Percentiles rank a stretch among this genome's conserved stretches.
Conservation (phyloP, 2,329 filamentous ascomycete genomes). For the Fusarium sp. region DNA sequence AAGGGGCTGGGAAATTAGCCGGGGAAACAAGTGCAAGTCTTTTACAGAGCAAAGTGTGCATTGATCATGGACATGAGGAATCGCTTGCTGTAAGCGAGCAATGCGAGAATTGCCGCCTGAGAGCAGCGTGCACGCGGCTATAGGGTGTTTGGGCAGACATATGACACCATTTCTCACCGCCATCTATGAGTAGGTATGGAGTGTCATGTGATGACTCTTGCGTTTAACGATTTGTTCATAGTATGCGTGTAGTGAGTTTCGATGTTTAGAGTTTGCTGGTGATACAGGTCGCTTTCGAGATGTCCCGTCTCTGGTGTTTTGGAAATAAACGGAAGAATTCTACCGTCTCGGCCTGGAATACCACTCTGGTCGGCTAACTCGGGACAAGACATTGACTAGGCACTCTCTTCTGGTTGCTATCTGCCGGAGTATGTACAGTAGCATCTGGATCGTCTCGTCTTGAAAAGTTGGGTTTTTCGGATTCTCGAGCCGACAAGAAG, state of each 20-base stretch:
- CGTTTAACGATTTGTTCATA: background rate
- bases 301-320: constrained; percentile 1
- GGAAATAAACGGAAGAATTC: constrained; percentile 2
- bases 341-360: constrained; percentile 9
- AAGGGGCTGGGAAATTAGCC: constrained; percentile 21
- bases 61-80: background rate
- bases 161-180: constrained; percentile 25
- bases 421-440: background rate
- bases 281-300: background rate
- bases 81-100: constrained; percentile 3
- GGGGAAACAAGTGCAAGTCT: background rate
- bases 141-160: constrained; percentile 4
- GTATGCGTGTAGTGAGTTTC: background rate
- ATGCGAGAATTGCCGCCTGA: background rate
- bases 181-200: constrained; percentile 11
- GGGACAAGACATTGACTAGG: background rate
- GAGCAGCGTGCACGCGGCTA: constrained; percentile 1
- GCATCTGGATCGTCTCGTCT: constrained; percentile 3
- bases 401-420: too few species aligned
- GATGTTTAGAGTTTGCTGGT: background rate
- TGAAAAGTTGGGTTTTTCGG: background rate
- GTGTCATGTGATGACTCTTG: constrained; percentile 16
- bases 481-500: background rate
- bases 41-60: background rate
- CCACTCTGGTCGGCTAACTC: constrained; percentile 6